Evolutionary conservation across 768 basidiomycete species (phyloP).

Genomic region (Lepiota venenata): DNA sequence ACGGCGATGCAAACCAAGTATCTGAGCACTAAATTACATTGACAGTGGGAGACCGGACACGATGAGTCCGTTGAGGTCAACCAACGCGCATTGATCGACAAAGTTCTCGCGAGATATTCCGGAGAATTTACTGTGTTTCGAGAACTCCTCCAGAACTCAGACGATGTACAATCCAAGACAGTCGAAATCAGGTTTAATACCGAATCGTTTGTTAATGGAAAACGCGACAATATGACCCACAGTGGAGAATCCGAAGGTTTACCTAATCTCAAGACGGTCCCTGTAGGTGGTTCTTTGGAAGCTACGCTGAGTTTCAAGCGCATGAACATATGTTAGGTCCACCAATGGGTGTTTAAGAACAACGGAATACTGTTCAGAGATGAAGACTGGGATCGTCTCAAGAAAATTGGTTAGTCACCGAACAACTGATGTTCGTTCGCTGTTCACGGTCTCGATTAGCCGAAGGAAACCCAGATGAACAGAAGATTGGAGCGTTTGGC

Average conservation of each 20-base stretch:
- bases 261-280: conserved; percentile 63
- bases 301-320: background rate
- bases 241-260: conserved; percentile 20
- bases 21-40: background rate
- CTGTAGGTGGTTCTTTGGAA: conserved; percentile 34
- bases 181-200: conserved; percentile 85
- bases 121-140: conserved; percentile 86
- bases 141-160: conserved; percentile 94
- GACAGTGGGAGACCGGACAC: conserved; percentile 54
- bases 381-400: conserved; percentile 85
- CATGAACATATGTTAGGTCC: conserved; percentile 41
- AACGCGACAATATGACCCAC: conserved; percentile 3
- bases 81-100: conserved; percentile 95
- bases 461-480: conserved; percentile 91
- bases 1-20: too few species aligned
- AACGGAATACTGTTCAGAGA: conserved; percentile 81
- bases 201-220: conserved; percentile 37
- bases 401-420: conserved; percentile 71
- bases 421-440: background rate
- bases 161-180: conserved; percentile 76
- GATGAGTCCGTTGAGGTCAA: conserved; percentile 90
- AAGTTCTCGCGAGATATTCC: conserved; percentile 92
- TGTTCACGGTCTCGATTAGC: conserved; percentile 37
- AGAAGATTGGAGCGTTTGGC: conserved; percentile 94
- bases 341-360: conserved; percentile 85